Evolutionary conservation across 2,329 filamentous ascomycete genomes (phyloP).

Genomic region (Diaporthe ilicicola): DNA sequence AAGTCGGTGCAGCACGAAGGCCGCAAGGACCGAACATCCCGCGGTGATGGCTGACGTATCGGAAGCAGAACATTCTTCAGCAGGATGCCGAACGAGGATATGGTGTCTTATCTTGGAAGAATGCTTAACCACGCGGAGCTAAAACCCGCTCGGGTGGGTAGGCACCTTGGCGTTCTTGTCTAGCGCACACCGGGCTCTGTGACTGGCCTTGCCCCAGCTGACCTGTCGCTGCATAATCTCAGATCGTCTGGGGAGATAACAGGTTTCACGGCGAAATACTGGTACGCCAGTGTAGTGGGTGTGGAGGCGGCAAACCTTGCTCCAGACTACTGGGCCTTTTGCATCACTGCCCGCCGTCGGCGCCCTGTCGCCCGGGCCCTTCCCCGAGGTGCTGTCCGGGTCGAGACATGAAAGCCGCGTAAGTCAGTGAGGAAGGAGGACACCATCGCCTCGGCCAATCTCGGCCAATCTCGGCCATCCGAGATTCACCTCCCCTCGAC

Average conservation of each 20-base stretch:
- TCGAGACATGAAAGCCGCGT: not conserved
- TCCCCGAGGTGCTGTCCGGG: not conserved
- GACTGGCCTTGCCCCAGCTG: conserved; percentile 3
- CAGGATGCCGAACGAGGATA: not conserved
- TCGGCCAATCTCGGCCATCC: not conserved
- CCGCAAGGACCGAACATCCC: not conserved
- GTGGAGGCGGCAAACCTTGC: not conserved
- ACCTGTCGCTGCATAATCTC: conserved; percentile 12
- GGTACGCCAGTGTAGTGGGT: not conserved
- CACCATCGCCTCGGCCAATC: not conserved
- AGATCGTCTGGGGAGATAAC: conserved; percentile 6
- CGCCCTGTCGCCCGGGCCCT: not conserved
- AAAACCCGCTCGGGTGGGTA: not conserved
- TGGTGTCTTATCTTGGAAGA: not conserved
- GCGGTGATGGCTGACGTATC: not conserved
- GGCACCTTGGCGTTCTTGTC: conserved; percentile 7
- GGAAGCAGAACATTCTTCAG: conserved; percentile 7
- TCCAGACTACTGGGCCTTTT: not conserved
- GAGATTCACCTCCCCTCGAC: not conserved
- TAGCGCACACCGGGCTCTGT: not conserved
- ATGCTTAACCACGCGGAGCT: not conserved
- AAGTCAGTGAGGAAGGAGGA: not conserved
- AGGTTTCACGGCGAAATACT: not conserved
- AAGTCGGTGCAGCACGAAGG: not conserved
- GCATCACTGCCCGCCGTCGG: conserved; percentile 7